These are phyloP conservation scores for Saururus chinensis DNA, from an alignment of 164 flowering plant genomes.

Conservation along the genomic window DNA sequence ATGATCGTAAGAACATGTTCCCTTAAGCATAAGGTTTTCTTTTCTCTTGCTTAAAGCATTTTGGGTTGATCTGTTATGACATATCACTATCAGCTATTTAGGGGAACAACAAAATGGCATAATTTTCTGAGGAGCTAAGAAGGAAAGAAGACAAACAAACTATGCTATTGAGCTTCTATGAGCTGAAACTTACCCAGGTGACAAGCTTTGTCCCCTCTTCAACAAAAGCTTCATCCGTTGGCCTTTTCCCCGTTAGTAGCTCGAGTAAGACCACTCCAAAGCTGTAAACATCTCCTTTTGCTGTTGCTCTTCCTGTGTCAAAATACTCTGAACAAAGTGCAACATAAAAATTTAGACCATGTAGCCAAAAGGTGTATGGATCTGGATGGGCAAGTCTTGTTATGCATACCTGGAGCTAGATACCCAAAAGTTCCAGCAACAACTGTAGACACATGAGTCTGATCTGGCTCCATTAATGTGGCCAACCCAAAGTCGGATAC, in stretches of 20 bases:
- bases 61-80: too few species aligned
- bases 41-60: too few species aligned
- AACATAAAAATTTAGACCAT: neutral
- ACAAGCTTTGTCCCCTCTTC: constrained; percentile 89
- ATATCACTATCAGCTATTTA: too few species aligned
- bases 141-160: too few species aligned
- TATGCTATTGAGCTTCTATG: neutral
- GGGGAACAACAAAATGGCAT: too few species aligned
- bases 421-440: constrained; percentile 97
- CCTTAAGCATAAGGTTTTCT: too few species aligned
- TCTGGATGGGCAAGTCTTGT: too few species aligned
- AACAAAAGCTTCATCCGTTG: constrained; percentile 68
- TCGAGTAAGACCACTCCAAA: constrained; percentile 87
- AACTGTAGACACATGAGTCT: constrained; percentile 87
- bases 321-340: constrained; percentile 58
- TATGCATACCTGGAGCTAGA: constrained; percentile 72
- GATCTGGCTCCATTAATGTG: constrained; percentile 80
- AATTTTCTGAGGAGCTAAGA: too few species aligned
- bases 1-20: too few species aligned
- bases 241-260: constrained; percentile 80
- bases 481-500: constrained; percentile 95
- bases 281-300: constrained; percentile 94
- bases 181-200: constrained; percentile 59
- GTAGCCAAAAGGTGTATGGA: too few species aligned
- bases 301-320: constrained; percentile 89